A percentile compares a stretch with the other conserved stretches of the same genome.
Evolutionary conservation across 495 filamentous ascomycete genomes (phyloP).

Genomic region (Aspergillus affinis): DNA sequence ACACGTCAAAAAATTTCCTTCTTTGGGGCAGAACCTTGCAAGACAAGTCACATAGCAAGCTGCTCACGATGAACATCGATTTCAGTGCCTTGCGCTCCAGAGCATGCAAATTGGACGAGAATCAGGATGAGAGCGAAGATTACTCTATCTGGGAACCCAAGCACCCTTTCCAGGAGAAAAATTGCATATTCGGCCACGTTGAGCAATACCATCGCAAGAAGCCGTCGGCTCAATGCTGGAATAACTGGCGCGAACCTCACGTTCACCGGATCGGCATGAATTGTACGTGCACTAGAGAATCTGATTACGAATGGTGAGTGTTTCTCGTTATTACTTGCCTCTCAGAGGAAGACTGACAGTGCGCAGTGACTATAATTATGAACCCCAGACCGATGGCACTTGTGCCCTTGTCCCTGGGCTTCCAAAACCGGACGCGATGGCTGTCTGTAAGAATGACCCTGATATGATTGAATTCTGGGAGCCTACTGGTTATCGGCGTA

Average conservation of each 20-base stretch:
- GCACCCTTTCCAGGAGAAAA: conserved; percentile 69
- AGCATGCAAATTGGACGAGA: conserved; percentile 67
- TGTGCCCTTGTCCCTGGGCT: conserved; percentile 75
- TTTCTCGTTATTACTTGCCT: background rate
- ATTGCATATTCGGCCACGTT: conserved; percentile 91
- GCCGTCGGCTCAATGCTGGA: conserved; percentile 69
- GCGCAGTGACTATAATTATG: conserved; percentile 87
- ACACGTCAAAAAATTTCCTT: conserved; percentile 84
- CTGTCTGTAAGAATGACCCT: conserved; percentile 65
- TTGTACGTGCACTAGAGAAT: conserved; percentile 71
- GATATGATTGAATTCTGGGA: conserved; percentile 71
- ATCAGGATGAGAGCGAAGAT: conserved; percentile 62
- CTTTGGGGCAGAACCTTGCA: conserved; percentile 69
- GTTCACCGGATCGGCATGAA: conserved; percentile 58
- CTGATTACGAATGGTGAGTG: conserved; percentile 92
- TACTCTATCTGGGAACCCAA: conserved; percentile 83
- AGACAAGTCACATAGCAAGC: conserved; percentile 43
- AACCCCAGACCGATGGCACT: conserved; percentile 69
- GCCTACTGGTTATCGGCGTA: conserved; percentile 84
- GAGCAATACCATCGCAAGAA: conserved; percentile 91
- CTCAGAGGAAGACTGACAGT: background rate
- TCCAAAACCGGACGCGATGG: conserved; percentile 60
- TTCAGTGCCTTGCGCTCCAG: conserved; percentile 73
- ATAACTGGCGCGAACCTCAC: conserved; percentile 71
- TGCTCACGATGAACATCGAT: conserved; percentile 77